Conservation (phyloP, 2,329 filamentous ascomycete species). For the Pochonia chlamydosporia region DNA sequence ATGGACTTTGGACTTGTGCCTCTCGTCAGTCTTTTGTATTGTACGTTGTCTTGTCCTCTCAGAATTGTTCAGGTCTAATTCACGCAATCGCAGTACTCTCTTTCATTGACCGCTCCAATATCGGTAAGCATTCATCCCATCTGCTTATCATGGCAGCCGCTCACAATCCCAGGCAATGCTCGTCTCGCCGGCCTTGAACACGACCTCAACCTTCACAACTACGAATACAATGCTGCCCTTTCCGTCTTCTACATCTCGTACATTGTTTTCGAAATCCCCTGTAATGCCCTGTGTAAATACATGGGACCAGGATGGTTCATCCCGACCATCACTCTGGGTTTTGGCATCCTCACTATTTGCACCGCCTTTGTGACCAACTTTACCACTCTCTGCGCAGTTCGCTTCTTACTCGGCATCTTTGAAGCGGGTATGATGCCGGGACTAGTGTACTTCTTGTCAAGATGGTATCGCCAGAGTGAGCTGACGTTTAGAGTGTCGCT, state of each 20-base stretch:
- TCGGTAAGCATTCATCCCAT: slow-evolving; percentile 38
- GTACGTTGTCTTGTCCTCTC: slow-evolving; percentile 20
- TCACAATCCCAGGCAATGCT: slow-evolving; percentile 42
- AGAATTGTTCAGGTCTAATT: not conserved
- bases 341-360: slow-evolving; percentile 53
- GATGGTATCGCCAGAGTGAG: slow-evolving; percentile 59
- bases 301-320: slow-evolving; percentile 62
- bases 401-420: slow-evolving; percentile 55
- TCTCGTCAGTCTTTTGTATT: slow-evolving; percentile 57
- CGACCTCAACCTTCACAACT: slow-evolving; percentile 45
- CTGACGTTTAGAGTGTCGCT: slow-evolving; percentile 57
- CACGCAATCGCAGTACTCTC: slow-evolving; percentile 12
- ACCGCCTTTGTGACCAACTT: slow-evolving; percentile 54
- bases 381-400: slow-evolving; percentile 42
- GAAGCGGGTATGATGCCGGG: slow-evolving; percentile 62
- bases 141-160: too few species aligned
- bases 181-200: slow-evolving; percentile 50
- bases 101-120: slow-evolving; percentile 63
- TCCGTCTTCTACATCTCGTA: slow-evolving; percentile 61
- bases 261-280: slow-evolving; percentile 60
- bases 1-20: slow-evolving; percentile 61
- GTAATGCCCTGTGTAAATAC: slow-evolving; percentile 57
- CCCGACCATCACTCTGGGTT: slow-evolving; percentile 48
- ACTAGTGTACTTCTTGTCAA: slow-evolving; percentile 58
- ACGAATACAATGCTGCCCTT: slow-evolving; percentile 58